Conservation (phyloP, 2,329 filamentous ascomycete genomes). For the Paecilomyces formosus region DNA sequence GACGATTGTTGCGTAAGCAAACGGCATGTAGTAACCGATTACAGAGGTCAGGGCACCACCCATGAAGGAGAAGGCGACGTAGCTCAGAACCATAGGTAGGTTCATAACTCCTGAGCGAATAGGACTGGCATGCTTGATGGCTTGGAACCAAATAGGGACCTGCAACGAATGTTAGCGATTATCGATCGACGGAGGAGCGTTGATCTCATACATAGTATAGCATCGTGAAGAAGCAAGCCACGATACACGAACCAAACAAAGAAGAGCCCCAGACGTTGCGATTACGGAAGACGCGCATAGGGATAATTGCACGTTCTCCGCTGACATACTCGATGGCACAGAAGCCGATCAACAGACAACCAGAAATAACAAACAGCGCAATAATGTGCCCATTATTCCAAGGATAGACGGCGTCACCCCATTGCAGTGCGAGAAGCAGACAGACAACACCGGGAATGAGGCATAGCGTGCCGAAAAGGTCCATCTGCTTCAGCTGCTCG, state of each 20-base stretch:
- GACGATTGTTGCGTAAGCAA: slow-evolving; percentile 22
- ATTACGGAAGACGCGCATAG: no score
- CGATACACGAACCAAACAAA: neutral
- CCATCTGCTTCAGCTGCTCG: slow-evolving; percentile 26
- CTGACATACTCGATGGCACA: slow-evolving; percentile 15
- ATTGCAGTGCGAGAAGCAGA: slow-evolving; percentile 43
- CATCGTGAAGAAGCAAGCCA: slow-evolving; percentile 36
- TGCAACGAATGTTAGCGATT: no score
- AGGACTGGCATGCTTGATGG: slow-evolving; percentile 27
- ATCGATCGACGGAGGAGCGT: no score
- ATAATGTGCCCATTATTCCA: slow-evolving; percentile 42
- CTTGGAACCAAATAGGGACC: slow-evolving; percentile 36
- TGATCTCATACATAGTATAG: no score
- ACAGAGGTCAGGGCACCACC: neutral
- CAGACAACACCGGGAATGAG: slow-evolving; percentile 41
- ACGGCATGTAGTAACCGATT: slow-evolving; percentile 30
- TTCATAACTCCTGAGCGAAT: slow-evolving; percentile 32
- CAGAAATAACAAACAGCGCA: slow-evolving; percentile 43
- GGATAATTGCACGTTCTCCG: no score
- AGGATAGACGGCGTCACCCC: slow-evolving; percentile 36
- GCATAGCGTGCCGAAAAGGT: slow-evolving; percentile 36
- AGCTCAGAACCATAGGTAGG: slow-evolving; percentile 20
- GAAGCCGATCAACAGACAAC: slow-evolving; percentile 41
- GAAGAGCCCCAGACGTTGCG: no score
- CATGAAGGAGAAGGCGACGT: no score